Conservation (phyloP, 1,139 yeast genomes). For the Hanseniaspora uvarum region DNA sequence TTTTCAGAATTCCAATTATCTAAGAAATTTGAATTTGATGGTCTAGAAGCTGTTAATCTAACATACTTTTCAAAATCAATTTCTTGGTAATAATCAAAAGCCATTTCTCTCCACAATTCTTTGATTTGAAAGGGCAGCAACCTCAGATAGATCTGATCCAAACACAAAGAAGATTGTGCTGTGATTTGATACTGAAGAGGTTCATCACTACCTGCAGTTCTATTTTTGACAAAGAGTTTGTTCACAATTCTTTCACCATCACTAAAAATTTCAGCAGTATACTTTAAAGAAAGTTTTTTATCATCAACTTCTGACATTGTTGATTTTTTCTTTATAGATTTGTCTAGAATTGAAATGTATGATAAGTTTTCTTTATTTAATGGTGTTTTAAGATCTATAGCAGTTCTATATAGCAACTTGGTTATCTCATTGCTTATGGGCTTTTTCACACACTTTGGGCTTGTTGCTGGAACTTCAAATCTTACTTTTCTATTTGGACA, state of each 20-base stretch:
- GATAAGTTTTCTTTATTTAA: not conserved
- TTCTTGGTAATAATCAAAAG: not conserved
- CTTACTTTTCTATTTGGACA: not conserved
- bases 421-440: not conserved
- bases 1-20: constrained; percentile 3
- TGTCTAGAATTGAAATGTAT: constrained; percentile 9
- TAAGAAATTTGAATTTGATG: not conserved
- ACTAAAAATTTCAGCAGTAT: not conserved
- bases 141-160: not conserved
- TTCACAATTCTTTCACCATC: not conserved
- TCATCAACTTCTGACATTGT: not conserved
- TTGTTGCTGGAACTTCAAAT: not conserved
- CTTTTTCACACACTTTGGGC: not conserved
- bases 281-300: not conserved
- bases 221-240: constrained; percentile 1
- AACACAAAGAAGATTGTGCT: not conserved
- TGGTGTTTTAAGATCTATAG: constrained; percentile 1
- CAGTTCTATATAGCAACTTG: not conserved
- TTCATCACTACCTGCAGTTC: not conserved
- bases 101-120: constrained; percentile 1
- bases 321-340: not conserved
- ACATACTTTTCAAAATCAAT: constrained; percentile 9
- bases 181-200: not conserved
- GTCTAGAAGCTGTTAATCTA: not conserved
- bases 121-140: not conserved